Conservation (phyloP, 2,329 filamentous ascomycete species). For the Colletotrichum sp. region DNA sequence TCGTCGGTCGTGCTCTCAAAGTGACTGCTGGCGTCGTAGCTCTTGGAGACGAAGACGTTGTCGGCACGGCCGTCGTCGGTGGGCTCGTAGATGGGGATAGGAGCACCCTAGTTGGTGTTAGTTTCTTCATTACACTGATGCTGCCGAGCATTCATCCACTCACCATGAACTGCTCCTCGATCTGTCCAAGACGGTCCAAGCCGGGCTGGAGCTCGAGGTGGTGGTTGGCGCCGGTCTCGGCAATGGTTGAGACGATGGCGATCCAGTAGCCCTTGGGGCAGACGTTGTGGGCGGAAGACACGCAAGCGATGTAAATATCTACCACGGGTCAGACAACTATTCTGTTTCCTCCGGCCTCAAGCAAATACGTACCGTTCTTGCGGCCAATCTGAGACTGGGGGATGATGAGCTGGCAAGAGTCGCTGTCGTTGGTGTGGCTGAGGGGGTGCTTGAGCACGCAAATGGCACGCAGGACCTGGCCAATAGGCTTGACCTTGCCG, state of each 20-base stretch:
- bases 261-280: conserved; percentile 99
- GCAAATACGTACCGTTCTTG: conserved; percentile 77
- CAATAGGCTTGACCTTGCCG: conserved; percentile 83
- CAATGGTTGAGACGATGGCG: conserved; percentile 96
- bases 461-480: conserved; percentile 93
- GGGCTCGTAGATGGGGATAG: conserved; percentile 94
- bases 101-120: conserved; percentile 60
- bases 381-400: conserved; percentile 96
- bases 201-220: conserved; percentile 94
- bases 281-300: conserved; percentile 95
- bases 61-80: conserved; percentile 81
- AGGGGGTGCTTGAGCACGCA: conserved; percentile 97
- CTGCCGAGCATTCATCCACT: conserved; percentile 21
- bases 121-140: background rate
- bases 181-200: conserved; percentile 87
- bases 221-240: conserved; percentile 89
- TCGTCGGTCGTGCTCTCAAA: conserved; percentile 94
- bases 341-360: background rate
- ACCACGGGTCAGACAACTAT: conserved; percentile 15
- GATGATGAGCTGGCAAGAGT: conserved; percentile 95
- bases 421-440: conserved; percentile 84
- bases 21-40: conserved; percentile 97
- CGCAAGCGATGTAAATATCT: conserved; percentile 97
- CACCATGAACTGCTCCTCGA: conserved; percentile 97
- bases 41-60: conserved; percentile 97